Conservation (phyloP, 108 stramenopile genomes). For the Conticribra weissflogii region DNA sequence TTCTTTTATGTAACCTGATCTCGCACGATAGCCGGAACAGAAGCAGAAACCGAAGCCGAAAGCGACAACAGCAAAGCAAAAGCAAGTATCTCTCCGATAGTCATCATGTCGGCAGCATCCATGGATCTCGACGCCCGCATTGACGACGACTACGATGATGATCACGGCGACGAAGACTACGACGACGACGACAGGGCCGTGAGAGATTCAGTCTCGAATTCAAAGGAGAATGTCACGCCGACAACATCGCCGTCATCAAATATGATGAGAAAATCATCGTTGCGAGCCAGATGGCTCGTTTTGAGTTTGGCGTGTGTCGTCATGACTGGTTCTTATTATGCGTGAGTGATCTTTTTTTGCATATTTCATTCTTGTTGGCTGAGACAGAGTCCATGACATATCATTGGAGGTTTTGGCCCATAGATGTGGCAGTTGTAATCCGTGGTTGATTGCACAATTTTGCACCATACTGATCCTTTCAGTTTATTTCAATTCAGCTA, state of each 20-base stretch:
- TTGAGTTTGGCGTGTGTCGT: conserved; percentile 26
- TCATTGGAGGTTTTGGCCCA: no score
- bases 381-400: no score
- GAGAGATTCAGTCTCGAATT: no score
- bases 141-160: neutral
- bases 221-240: no score
- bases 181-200: neutral
- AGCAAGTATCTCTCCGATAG: neutral
- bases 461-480: neutral
- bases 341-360: conserved; percentile 8
- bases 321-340: conserved; percentile 34
- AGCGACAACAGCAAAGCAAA: neutral
- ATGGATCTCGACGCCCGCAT: neutral
- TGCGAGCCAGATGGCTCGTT: conserved; percentile 27
- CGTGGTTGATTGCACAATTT: neutral
- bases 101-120: neutral
- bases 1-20: no score
- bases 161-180: neutral
- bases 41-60: neutral
- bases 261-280: conserved; percentile 10
- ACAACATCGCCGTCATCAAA: neutral
- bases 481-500: neutral
- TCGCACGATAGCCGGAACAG: neutral
- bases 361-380: neutral
- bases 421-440: no score